A percentile compares a stretch with the other conserved stretches of the same genome.
These are phyloP conservation scores for Rhizomucor pusillus DNA, from an alignment of 371 early-diverging fungal genomes.

Conservation along the genomic window DNA sequence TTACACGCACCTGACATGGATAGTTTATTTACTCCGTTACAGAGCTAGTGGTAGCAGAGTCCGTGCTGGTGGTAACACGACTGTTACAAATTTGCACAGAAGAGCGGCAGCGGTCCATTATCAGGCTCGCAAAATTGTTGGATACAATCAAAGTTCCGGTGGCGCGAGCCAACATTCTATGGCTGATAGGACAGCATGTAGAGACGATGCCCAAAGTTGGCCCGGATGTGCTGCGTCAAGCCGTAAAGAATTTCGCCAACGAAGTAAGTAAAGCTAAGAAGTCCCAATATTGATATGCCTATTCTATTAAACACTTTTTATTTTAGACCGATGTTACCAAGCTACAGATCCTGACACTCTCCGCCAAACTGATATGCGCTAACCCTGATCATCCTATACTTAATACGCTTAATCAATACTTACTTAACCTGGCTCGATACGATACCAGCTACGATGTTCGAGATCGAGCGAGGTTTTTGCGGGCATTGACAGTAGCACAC, in stretches of 20 bases:
- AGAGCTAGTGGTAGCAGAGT: conserved; percentile 79
- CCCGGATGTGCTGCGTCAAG: conserved; percentile 81
- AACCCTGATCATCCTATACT: conserved; percentile 46
- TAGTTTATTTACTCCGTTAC: too few species aligned
- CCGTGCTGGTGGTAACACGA: conserved; percentile 73
- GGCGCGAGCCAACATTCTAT: conserved; percentile 76
- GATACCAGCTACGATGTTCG: conserved; percentile 88
- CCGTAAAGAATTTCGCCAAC: conserved; percentile 66
- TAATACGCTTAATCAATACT: conserved; percentile 64
- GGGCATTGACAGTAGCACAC: conserved; percentile 59
- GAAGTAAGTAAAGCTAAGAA: conserved; percentile 46
- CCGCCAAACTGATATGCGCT: conserved; percentile 63
- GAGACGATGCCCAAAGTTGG: conserved; percentile 60
- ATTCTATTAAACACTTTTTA: background rate
- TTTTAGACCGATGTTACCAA: conserved; percentile 64
- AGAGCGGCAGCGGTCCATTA: conserved; percentile 55
- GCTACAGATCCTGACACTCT: conserved; percentile 79
- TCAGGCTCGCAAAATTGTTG: conserved; percentile 61
- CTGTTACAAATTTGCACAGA: conserved; percentile 61
- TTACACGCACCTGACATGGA: too few species aligned
- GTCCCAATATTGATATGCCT: background rate
- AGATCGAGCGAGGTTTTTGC: conserved; percentile 85
- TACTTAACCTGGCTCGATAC: conserved; percentile 83
- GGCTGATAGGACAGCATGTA: conserved; percentile 83
- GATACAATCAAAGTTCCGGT: conserved; percentile 67